Base-by-base conservation (phyloP, 2,329 filamentous ascomycete genomes). In the Fusarium chlamydosporum region DNA sequence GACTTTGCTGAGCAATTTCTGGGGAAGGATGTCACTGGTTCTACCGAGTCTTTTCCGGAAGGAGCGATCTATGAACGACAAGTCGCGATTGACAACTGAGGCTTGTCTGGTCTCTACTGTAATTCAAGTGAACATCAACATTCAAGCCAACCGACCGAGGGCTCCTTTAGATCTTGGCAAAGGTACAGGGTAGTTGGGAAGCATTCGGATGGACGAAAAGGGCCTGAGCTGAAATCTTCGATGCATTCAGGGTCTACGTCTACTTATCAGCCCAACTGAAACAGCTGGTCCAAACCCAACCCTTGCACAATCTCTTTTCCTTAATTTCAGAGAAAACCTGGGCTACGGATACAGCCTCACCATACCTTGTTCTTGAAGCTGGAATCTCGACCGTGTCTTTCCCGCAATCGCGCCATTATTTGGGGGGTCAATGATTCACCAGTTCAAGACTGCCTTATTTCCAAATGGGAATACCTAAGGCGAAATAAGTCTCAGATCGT, bases 41-140 rank as follows among this genome's bases (percentile, higher is more conserved):
- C 73, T 67, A 51, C 73, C 73, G 73, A 74, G 72, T 67, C 73
- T 74, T 75, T 75, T 34, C 73, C 73, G 73, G 56, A 38, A 42
- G 40, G 37, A 33, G 12, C 18, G 37, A 16, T 27, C 42, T 41
- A 35, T 38, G 29, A 38, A 46, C 53, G 41, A 33, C 10, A 33
- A 51, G 29, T 18, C 33, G 4, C 38, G 13, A 29, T 20, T 43
- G 26, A 34, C 33, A 26, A 23, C 15, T n/a, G 42, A 60, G 29
- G 29, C 18, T 59, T 23, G 18, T 23, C 23, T 23, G 23, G 23
- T 23, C 5, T n/a, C 38, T 26, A 10, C 13, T 41, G 29, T 41
- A 3, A 34, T 10, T 27, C 11, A 16, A 38, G 34, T 18, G n/a
- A 20, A 29, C 9, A 27, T 23, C 15, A 31, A 33, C 27, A 18